A percentile compares a stretch with the other conserved stretches of the same genome.
Evolutionary conservation across 148 eudicot species (phyloP).

Genomic region (Rhododendron henanense): DNA sequence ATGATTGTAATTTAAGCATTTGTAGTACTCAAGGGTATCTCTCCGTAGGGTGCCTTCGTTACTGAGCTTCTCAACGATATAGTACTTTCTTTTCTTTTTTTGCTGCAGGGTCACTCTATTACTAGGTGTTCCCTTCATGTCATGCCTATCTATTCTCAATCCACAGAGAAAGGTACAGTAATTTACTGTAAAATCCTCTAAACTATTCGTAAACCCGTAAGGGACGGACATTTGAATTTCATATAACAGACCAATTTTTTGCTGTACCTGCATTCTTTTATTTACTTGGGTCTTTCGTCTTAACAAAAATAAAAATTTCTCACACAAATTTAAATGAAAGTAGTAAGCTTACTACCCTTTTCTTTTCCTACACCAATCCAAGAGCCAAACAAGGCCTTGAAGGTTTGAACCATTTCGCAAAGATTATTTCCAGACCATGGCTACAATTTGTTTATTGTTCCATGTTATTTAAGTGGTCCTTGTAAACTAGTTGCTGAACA

Average conservation of each 20-base stretch:
- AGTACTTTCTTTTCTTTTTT: neutral
- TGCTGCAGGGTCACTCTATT: conserved; percentile 42
- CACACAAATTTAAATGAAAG: neutral
- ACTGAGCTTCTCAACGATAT: neutral
- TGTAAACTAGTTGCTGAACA: neutral
- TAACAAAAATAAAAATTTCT: neutral
- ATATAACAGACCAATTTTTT: neutral
- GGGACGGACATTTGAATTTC: neutral
- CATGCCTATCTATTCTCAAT: conserved; percentile 8
- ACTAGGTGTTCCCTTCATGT: conserved; percentile 14
- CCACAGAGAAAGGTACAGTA: neutral
- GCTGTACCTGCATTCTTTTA: neutral
- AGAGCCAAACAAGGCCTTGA: neutral
- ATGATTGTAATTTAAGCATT: neutral
- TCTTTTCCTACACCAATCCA: neutral
- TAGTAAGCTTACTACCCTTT: neutral
- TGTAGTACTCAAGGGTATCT: neutral
- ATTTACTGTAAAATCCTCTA: neutral
- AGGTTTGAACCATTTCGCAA: neutral
- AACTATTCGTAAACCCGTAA: neutral
- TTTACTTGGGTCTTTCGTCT: neutral
- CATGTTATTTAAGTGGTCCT: neutral
- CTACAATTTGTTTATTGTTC: neutral
- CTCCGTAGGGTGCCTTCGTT: neutral
- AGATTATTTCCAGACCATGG: neutral